Evolutionary conservation across 768 basidiomycete genomes (phyloP), one percentile per base, ranked within the genome.

Genomic region (Neoboletus subvelutipes): DNA sequence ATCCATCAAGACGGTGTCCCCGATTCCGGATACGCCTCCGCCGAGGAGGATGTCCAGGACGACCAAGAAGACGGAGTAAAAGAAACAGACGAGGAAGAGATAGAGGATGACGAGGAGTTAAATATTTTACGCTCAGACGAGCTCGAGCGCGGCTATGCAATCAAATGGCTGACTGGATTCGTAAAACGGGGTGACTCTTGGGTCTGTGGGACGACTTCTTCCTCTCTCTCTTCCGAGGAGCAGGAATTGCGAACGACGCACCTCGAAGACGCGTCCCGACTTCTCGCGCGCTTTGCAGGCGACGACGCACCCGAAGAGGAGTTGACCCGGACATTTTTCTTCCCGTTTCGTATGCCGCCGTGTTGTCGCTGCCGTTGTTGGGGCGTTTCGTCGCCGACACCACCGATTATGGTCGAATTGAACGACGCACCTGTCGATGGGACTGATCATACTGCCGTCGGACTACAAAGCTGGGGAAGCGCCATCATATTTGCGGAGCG

Each of bases 391-490:
- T 22, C 26, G 3, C 10, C 15, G 1, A 15, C 36, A 31, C 12
- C 39, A 18, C 46, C 56, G 31, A 70, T 87, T 43, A 64, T 68
- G 18, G 76, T 88, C 49, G 78, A 86, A 69, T 75, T 92, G 34
- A 87, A 87, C 65, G 90, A 92, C 63, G 88, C 83, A 1, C 81
- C 86, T 1, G 73, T 90, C 40, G 75, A 81, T 28, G 75, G 71
- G 33, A 76, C 80, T 15, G 90, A 92, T 66, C 86, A 92, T 67
- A 90, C 88, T 11, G 85, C 84, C 18, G 90, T 92, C 33, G 90
- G 92, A 1, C 73, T 93, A 43, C 91, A 93, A 70, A 92, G 88
- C 65, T 93, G 92, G 91, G 90, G 84, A 10, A 86, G 87, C 63
- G 82, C 85, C 18, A 87, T 91, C 64, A 71, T 90, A 36, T 78